These are phyloP conservation scores for rapeseed (Brassica napus) DNA, from an alignment of 345 rosid species.

Conservation along the genomic window DNA sequence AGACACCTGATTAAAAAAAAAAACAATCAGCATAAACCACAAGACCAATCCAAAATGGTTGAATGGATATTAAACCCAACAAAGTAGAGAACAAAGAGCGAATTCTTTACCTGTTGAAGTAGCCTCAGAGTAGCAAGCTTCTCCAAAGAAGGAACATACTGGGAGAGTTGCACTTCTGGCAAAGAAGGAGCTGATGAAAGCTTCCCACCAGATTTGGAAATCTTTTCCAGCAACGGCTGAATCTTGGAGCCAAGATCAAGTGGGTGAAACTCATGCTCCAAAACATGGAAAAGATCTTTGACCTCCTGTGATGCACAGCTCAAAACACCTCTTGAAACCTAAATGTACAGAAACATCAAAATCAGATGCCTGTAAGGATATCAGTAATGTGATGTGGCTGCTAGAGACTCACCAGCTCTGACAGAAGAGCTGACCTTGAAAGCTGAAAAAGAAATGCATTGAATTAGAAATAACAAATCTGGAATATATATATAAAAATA, in stretches of 20 bases:
- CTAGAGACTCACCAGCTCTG: constrained; percentile 73
- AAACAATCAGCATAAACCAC: too few relatives aligned
- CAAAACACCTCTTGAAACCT: constrained; percentile 89
- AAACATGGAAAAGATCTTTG: constrained; percentile 81
- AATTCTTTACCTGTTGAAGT: constrained; percentile 76
- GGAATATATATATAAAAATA: background rate
- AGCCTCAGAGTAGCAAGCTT: constrained; percentile 84
- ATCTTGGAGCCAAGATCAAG: constrained; percentile 77
- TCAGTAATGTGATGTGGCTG: constrained; percentile 12
- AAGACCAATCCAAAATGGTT: background rate
- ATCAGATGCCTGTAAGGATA: background rate
- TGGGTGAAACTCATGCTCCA: constrained; percentile 86
- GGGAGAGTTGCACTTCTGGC: constrained; percentile 80
- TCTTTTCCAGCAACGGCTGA: constrained; percentile 67
- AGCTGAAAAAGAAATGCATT: constrained; percentile 52
- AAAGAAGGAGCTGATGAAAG: constrained; percentile 84
- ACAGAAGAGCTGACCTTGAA: constrained; percentile 74
- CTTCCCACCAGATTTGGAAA: constrained; percentile 88
- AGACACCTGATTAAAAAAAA: constrained; percentile 56
- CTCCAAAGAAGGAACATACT: constrained; percentile 80
- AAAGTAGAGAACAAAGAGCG: constrained; percentile 6
- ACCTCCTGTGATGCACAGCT: constrained; percentile 95
- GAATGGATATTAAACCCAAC: background rate
- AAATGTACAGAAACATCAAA: constrained; percentile 5
- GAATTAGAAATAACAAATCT: constrained; percentile 19